Conservation (phyloP, 176 grass and related monocot species). For the Urochloa ruziziensis region DNA sequence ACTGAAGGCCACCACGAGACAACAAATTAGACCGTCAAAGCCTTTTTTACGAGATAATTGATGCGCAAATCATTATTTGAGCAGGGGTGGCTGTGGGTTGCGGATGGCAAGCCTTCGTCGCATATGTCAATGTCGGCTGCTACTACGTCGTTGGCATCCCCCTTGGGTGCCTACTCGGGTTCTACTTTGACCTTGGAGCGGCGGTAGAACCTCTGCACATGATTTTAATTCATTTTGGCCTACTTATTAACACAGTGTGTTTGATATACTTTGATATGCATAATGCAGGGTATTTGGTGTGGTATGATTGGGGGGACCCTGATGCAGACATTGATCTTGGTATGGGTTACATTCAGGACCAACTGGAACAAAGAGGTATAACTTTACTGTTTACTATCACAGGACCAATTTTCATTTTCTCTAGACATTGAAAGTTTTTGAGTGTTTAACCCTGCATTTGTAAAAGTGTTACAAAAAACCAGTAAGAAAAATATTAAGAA, state of each 20-base stretch:
- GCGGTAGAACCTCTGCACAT: neutral
- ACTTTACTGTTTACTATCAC: neutral
- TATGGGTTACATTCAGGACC: slow-evolving; percentile 62
- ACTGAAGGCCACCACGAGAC: neutral
- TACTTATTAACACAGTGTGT: neutral
- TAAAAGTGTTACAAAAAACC: neutral
- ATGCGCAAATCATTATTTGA: neutral
- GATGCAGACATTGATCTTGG: slow-evolving; percentile 73
- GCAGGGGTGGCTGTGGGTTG: slow-evolving; percentile 47
- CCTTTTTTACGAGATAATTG: neutral
- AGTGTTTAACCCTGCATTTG: neutral
- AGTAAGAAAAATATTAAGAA: neutral
- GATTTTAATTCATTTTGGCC: neutral
- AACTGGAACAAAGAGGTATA: slow-evolving; percentile 83
- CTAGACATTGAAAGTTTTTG: neutral
- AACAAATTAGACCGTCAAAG: neutral
- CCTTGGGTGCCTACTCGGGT: slow-evolving; percentile 32
- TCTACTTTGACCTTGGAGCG: slow-evolving; percentile 45
- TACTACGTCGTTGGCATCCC: slow-evolving; percentile 49
- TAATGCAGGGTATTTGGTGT: slow-evolving; percentile 66
- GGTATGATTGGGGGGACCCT: slow-evolving; percentile 80
- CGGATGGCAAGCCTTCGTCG: slow-evolving; percentile 54
- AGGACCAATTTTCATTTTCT: neutral
- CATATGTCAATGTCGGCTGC: slow-evolving; percentile 49
- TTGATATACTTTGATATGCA: neutral